These are phyloP conservation scores for Dactylonectria estremocensis DNA, from an alignment of 2,329 filamentous ascomycete genomes.

Conservation along the genomic window DNA sequence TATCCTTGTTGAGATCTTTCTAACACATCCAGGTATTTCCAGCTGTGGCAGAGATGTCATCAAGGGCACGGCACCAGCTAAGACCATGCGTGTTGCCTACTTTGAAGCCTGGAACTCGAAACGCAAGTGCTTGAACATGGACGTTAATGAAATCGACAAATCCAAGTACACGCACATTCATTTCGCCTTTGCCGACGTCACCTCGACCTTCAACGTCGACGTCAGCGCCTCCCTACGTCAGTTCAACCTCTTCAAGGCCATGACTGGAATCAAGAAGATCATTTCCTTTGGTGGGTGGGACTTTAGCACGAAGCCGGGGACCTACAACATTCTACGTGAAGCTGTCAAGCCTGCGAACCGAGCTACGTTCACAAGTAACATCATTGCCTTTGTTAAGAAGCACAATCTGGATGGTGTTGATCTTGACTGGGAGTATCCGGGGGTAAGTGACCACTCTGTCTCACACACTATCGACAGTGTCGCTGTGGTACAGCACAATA, in stretches of 20 bases:
- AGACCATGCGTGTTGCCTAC: slow-evolving; percentile 2
- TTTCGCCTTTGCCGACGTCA: slow-evolving; percentile 46
- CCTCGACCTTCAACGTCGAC: slow-evolving; percentile 42
- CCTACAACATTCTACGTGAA: slow-evolving; percentile 35
- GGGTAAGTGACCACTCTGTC: slow-evolving; percentile 37
- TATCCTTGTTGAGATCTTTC: not conserved
- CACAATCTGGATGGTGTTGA: slow-evolving; percentile 57
- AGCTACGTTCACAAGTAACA: slow-evolving; percentile 50
- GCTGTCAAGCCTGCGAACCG: slow-evolving; percentile 51
- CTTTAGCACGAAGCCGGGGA: slow-evolving; percentile 34
- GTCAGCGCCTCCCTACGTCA: slow-evolving; percentile 42
- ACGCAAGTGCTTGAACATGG: slow-evolving; percentile 37
- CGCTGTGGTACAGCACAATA: not conserved
- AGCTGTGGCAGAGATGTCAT: slow-evolving; percentile 56
- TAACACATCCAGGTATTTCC: slow-evolving; percentile 48
- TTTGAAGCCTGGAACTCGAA: slow-evolving; percentile 23
- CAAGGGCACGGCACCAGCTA: slow-evolving; percentile 11
- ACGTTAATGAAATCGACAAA: slow-evolving; percentile 44
- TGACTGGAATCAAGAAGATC: slow-evolving; percentile 39
- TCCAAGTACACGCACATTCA: slow-evolving; percentile 41
- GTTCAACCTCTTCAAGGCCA: slow-evolving; percentile 49
- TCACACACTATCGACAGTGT: not conserved
- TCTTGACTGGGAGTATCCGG: slow-evolving; percentile 60
- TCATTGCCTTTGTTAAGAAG: slow-evolving; percentile 55
- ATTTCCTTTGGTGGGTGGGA: slow-evolving; percentile 50